Evolutionary conservation across 495 filamentous ascomycete species (phyloP).

Genomic region (Penicillium goetzii): DNA sequence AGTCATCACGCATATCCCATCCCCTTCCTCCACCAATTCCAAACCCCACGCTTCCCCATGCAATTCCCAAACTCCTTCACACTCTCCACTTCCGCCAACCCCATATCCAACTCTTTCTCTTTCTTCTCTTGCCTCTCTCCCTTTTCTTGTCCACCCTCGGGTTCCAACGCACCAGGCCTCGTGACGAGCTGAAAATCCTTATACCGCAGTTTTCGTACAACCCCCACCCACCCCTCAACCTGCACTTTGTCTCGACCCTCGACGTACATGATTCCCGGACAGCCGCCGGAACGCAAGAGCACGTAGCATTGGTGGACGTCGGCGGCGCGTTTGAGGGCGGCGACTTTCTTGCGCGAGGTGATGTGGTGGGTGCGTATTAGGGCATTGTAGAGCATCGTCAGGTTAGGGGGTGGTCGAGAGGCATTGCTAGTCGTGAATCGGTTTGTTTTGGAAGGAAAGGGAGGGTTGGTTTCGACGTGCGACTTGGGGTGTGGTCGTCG

Average conservation of each 20-base stretch:
- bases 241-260: slow-evolving; percentile 58
- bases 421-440: not conserved
- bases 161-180: slow-evolving; percentile 35
- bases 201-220: slow-evolving; percentile 54
- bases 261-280: slow-evolving; percentile 79
- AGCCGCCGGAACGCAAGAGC: slow-evolving; percentile 66
- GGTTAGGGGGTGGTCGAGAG: not conserved
- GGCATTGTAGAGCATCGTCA: slow-evolving; percentile 52
- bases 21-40: slow-evolving; percentile 53
- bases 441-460: not conserved
- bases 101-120: slow-evolving; percentile 11
- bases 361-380: slow-evolving; percentile 82
- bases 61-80: slow-evolving; percentile 52
- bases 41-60: slow-evolving; percentile 47
- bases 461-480: no score
- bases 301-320: slow-evolving; percentile 58
- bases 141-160: slow-evolving; percentile 8
- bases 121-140: not conserved
- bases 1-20: slow-evolving; percentile 50
- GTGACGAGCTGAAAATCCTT: slow-evolving; percentile 55
- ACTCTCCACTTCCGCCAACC: slow-evolving; percentile 43
- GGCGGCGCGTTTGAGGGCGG: slow-evolving; percentile 65
- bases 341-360: slow-evolving; percentile 78
- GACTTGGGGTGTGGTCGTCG: no score
- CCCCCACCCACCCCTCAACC: slow-evolving; percentile 58